These are phyloP conservation scores for Euclidium syriacum DNA, from an alignment of 345 rosid genomes.

Conservation along the genomic window DNA sequence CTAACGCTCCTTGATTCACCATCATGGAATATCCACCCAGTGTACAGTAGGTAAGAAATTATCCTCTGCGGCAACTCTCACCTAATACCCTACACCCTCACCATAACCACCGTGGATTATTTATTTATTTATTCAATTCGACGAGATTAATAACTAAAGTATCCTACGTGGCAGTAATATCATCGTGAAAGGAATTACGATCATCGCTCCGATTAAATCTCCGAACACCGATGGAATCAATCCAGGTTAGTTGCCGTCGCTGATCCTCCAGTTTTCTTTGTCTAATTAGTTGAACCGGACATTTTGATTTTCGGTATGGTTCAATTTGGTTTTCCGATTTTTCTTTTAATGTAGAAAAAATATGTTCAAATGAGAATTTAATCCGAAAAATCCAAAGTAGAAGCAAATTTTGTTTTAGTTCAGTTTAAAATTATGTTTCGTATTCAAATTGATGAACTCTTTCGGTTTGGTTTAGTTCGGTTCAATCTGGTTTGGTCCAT, in stretches of 20 bases:
- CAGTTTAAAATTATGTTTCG: no score
- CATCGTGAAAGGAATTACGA: slow-evolving; percentile 70
- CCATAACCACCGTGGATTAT: not conserved
- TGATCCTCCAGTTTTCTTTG: not conserved
- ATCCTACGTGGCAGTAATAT: slow-evolving; percentile 49
- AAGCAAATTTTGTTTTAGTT: not conserved
- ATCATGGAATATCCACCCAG: slow-evolving; percentile 90
- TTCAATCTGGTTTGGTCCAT: not conserved
- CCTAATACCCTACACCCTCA: not conserved
- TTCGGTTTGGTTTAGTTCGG: no score
- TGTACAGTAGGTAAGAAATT: slow-evolving; percentile 65
- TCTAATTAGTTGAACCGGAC: not conserved
- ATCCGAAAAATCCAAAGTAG: no score
- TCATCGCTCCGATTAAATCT: slow-evolving; percentile 75
- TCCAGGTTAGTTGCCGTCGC: slow-evolving; percentile 51
- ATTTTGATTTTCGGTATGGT: not conserved
- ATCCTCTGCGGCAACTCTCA: not conserved
- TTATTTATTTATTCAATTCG: not conserved
- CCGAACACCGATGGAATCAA: slow-evolving; percentile 95
- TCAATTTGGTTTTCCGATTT: no score
- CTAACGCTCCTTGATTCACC: slow-evolving; percentile 83
- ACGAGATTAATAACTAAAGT: not conserved
- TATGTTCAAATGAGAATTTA: no score
- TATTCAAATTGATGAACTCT: no score
- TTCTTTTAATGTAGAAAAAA: no score